Evolutionary conservation across 768 basidiomycete genomes (phyloP).

Genomic region (Amanita thiersii): DNA sequence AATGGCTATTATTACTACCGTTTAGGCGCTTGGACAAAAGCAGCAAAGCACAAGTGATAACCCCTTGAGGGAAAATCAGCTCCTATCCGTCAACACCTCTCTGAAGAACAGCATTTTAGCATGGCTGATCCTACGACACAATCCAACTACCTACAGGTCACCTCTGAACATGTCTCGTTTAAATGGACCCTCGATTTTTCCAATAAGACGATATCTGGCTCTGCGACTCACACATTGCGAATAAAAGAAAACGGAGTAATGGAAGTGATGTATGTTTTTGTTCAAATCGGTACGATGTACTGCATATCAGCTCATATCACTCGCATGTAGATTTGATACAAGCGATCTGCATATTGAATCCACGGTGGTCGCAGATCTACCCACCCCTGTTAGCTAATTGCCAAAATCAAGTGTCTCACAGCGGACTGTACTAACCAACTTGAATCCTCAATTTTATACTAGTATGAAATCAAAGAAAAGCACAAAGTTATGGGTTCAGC

Average conservation of each 20-base stretch:
- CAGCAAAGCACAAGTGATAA: no score
- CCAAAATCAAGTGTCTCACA: neutral
- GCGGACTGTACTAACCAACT: constrained; percentile 4
- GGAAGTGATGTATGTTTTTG: constrained; percentile 47
- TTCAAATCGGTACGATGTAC: neutral
- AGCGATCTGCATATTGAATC: constrained; percentile 52
- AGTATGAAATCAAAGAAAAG: constrained; percentile 49
- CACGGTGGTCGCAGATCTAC: constrained; percentile 43
- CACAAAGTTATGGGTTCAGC: constrained; percentile 76
- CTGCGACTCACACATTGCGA: constrained; percentile 52
- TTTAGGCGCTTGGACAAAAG: no score
- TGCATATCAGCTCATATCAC: neutral
- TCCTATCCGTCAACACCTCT: neutral
- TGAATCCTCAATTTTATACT: no score
- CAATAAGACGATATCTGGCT: constrained; percentile 50
- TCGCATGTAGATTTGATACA: constrained; percentile 58
- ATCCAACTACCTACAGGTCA: constrained; percentile 68
- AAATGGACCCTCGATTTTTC: constrained; percentile 78
- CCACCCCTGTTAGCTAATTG: constrained; percentile 34
- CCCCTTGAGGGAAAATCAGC: neutral
- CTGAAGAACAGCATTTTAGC: neutral
- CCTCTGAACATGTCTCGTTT: constrained; percentile 59
- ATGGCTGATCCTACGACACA: constrained; percentile 62
- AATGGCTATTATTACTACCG: no score
- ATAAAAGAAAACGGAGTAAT: constrained; percentile 44